These are phyloP conservation scores for Stephania cephalantha DNA, from an alignment of 164 flowering plant genomes.

Conservation along the genomic window DNA sequence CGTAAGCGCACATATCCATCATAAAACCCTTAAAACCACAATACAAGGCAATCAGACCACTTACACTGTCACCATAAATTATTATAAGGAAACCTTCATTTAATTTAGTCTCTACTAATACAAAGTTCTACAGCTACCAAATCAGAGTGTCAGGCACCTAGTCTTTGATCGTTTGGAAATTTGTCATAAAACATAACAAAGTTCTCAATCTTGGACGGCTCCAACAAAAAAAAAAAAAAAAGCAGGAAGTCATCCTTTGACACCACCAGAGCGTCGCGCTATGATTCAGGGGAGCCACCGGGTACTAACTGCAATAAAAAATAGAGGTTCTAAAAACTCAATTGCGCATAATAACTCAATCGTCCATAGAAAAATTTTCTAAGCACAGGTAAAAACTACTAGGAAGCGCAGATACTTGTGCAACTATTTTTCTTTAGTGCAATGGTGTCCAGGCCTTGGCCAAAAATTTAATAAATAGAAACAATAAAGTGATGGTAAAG, in stretches of 20 bases:
- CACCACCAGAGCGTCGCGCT: conserved; percentile 22
- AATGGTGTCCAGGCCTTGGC: too few species aligned
- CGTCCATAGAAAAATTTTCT: neutral
- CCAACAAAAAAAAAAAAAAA: neutral
- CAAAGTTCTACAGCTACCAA: neutral
- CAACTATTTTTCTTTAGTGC: neutral
- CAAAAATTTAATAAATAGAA: too few species aligned
- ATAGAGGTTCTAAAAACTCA: neutral
- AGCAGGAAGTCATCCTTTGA: neutral
- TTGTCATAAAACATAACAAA: neutral
- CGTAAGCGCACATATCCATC: neutral
- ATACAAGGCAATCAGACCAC: too few species aligned
- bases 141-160: neutral
- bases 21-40: too few species aligned
- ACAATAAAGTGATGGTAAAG: neutral
- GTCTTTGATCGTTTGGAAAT: neutral
- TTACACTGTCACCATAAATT: too few species aligned
- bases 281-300: conserved; percentile 83
- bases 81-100: neutral
- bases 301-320: conserved; percentile 62
- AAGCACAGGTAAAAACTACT: neutral
- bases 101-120: neutral
- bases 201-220: neutral
- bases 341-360: neutral
- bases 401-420: neutral